Conservation (phyloP, 2,329 filamentous ascomycete genomes). For the Nemania sp. region DNA sequence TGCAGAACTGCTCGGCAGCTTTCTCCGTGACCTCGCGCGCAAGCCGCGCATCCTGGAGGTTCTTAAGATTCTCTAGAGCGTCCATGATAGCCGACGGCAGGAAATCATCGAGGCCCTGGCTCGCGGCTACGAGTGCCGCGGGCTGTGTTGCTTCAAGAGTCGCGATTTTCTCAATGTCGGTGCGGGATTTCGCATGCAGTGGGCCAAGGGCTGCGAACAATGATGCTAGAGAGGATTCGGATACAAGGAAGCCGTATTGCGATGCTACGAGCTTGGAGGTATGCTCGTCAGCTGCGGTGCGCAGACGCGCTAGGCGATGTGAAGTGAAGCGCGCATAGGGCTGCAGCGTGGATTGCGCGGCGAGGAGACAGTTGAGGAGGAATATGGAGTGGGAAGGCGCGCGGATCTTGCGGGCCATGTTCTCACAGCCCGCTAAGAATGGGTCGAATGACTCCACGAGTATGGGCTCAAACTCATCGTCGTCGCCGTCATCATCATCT, state of each 20-base stretch:
- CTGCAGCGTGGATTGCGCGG: conserved; percentile 58
- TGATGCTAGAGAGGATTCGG: conserved; percentile 71
- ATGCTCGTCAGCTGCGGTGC: conserved; percentile 58
- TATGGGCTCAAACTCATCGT: conserved; percentile 72
- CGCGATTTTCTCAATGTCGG: conserved; percentile 59
- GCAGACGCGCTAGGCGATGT: conserved; percentile 57
- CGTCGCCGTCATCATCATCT: conserved; percentile 32
- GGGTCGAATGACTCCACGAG: conserved; percentile 82
- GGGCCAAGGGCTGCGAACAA: conserved; percentile 62
- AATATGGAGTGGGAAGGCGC: conserved; percentile 67
- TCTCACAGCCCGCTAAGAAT: conserved; percentile 75
- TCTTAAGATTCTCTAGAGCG: conserved; percentile 77
- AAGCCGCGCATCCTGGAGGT: conserved; percentile 71
- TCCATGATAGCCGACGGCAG: conserved; percentile 92
- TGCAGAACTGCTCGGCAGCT: conserved; percentile 81
- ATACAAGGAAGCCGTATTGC: conserved; percentile 73
- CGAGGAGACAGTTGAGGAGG: conserved; percentile 69
- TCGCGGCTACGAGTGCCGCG: conserved; percentile 64
- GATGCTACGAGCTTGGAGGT: conserved; percentile 62
- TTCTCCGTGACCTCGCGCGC: conserved; percentile 78
- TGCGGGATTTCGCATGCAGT: conserved; percentile 39
- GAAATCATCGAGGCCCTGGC: conserved; percentile 84
- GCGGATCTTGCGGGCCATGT: conserved; percentile 64
- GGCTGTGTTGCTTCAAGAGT: conserved; percentile 61
- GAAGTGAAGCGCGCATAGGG: conserved; percentile 65